Conservation (phyloP, 2,329 filamentous ascomycete genomes). For the Emericellopsis cladophorae region DNA sequence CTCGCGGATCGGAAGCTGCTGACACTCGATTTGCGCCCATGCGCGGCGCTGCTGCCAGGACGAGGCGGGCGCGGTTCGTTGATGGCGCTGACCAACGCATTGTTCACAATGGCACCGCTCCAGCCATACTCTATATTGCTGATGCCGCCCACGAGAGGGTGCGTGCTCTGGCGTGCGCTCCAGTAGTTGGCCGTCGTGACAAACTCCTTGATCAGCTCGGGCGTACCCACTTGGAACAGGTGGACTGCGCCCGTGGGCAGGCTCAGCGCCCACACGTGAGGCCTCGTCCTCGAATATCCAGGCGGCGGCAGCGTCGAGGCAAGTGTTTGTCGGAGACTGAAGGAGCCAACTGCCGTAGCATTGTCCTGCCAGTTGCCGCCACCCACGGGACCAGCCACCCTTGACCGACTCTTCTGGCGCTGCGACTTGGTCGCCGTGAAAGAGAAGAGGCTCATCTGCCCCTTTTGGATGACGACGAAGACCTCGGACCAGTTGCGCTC, state of each 20-base stretch:
- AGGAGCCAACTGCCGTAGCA: conserved; percentile 77
- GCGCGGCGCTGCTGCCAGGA: conserved; percentile 34
- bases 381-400: conserved; percentile 54
- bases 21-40: conserved; percentile 27
- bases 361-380: conserved; percentile 98
- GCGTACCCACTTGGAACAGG: conserved; percentile 93
- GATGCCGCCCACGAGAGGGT: conserved; percentile 82
- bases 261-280: conserved; percentile 88
- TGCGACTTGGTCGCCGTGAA: conserved; percentile 74
- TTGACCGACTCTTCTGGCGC: conserved; percentile 50
- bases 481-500: conserved; percentile 91
- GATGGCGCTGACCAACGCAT: conserved; percentile 37
- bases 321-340: conserved; percentile 80
- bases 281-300: conserved; percentile 81
- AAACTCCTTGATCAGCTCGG: conserved; percentile 90
- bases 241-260: conserved; percentile 89
- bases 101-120: conserved; percentile 71
- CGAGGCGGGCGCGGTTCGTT: conserved; percentile 30
- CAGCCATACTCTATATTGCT: conserved; percentile 97
- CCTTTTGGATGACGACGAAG: conserved; percentile 92
- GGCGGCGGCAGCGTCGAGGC: conserved; percentile 82
- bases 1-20: conserved; percentile 43
- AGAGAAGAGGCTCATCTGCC: conserved; percentile 86
- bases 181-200: conserved; percentile 94
- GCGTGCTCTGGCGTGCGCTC: conserved; percentile 87